A percentile compares a stretch with the other conserved stretches of the same genome.
Evolutionary conservation across 1,284 basidiomycete genomes (phyloP).

Genomic region (Leccinum pallidistipes): DNA sequence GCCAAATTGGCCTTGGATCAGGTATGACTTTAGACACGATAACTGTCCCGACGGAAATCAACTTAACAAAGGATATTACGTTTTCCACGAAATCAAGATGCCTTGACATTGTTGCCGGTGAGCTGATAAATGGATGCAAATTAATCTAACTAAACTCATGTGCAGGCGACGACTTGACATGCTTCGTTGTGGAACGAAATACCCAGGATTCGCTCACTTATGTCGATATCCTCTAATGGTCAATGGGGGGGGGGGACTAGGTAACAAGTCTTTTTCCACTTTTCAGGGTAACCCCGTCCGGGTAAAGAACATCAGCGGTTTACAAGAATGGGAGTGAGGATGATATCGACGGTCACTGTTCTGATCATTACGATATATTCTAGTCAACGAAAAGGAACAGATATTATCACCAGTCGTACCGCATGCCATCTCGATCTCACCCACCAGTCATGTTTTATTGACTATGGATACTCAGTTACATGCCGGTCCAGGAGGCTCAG

Average conservation of each 20-base stretch:
- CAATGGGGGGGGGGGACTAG: slow-evolving; percentile 79
- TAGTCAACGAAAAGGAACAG: slow-evolving; percentile 68
- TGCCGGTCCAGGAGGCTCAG: slow-evolving; percentile 47
- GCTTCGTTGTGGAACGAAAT: slow-evolving; percentile 74
- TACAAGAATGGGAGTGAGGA: slow-evolving; percentile 71
- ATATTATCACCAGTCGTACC: slow-evolving; percentile 70
- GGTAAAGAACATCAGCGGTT: slow-evolving; percentile 81
- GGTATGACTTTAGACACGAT: slow-evolving; percentile 71
- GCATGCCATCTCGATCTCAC: slow-evolving; percentile 68
- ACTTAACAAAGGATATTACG: slow-evolving; percentile 62
- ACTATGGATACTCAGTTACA: slow-evolving; percentile 65
- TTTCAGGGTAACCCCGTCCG: slow-evolving; percentile 71
- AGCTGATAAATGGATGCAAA: slow-evolving; percentile 14
- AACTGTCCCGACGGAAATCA: slow-evolving; percentile 83
- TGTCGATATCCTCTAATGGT: slow-evolving; percentile 78
- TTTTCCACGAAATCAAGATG: slow-evolving; percentile 60
- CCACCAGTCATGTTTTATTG: slow-evolving; percentile 77
- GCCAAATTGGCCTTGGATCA: slow-evolving; percentile 82
- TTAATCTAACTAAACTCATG: slow-evolving; percentile 12
- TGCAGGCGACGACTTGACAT: slow-evolving; percentile 73
- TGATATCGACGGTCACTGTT: background rate
- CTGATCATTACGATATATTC: slow-evolving; percentile 5
- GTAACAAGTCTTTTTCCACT: slow-evolving; percentile 67
- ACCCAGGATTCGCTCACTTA: slow-evolving; percentile 41
- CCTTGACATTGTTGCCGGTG: slow-evolving; percentile 64